Evolutionary conservation across 345 rosid species (phyloP), one percentile per base, ranked within the genome.

Genomic region (Lenwebbia sp.): DNA sequence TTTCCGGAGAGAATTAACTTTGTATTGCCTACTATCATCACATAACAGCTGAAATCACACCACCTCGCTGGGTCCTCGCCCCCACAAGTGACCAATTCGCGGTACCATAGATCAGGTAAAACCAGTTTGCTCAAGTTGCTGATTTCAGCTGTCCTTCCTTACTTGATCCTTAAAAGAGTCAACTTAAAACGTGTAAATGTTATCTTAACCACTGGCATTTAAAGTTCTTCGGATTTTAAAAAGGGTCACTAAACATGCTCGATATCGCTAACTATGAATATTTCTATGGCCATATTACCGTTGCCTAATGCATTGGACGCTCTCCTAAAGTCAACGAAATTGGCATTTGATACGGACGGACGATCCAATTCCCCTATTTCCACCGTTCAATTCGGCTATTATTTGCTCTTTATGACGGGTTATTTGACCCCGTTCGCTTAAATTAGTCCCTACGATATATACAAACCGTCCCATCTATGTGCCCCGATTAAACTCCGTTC

Each of bases 1-100:
- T 96, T 89, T 90, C 85, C 82, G 88, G 28, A 70, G 78, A 37
- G 13, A 70, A 47, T 37, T 70, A 37, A 37, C 78, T 70, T 4
- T 9, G n/a, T 47, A 14, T 50, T 25, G 83, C 54, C 54, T 82
- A 44, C 26, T 37, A 19, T 37, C 22, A 70, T 70, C 47, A 70
- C 78, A 70, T 11, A 21, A 40, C 78, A 37, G 78, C 78, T 2
- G 47, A 9, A 37, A 19, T 19, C 13, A 4, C 78, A 4, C 78
- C 6, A 65, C 78, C 44, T 2, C 23, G 12, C 4, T 1, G 41
- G 23, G 41, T 65, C 41, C 22, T 65, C 5, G 5, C 78, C 78
- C 17, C 78, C 25, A 54, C 56, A 17, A 65, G 44, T 1, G 25
- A 6, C 78, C 56, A 65, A 65, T 65, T 30, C 12, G 76, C 10